Evolutionary conservation across 768 basidiomycete species (phyloP).

Genomic region (Sistotremastrum niveocremeum): DNA sequence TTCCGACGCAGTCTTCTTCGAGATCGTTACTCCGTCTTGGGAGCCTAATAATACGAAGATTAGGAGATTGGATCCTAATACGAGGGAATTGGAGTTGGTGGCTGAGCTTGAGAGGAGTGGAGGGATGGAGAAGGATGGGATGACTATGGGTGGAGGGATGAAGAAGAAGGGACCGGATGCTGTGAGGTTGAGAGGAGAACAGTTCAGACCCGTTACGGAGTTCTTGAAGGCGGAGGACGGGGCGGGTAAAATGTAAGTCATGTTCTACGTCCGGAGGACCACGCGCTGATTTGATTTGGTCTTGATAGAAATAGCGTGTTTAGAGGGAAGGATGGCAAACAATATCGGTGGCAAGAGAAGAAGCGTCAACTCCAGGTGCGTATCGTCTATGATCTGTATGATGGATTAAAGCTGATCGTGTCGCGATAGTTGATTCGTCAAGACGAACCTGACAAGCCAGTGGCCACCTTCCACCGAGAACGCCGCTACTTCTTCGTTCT

Average conservation of each 20-base stretch:
- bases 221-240: conserved; percentile 18
- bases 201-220: conserved; percentile 15
- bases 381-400: neutral
- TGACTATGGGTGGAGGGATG: conserved; percentile 1
- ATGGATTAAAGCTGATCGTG: conserved; percentile 10
- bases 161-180: conserved; percentile 13
- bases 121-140: conserved; percentile 9
- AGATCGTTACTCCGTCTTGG: conserved; percentile 27
- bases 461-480: conserved; percentile 22
- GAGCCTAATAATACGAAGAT: conserved; percentile 22
- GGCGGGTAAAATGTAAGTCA: neutral
- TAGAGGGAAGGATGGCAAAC: conserved; percentile 15
- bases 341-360: conserved; percentile 15
- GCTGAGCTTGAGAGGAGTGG: conserved; percentile 17
- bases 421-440: conserved; percentile 19
- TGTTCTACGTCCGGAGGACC: neutral
- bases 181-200: conserved; percentile 16
- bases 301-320: conserved; percentile 11
- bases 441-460: conserved; percentile 15
- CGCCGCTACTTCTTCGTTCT: conserved; percentile 21
- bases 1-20: conserved; percentile 26
- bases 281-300: neutral
- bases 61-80: conserved; percentile 18
- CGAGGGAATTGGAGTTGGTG: conserved; percentile 17
- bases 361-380: conserved; percentile 4